Evolutionary conservation across 805 yeast species (phyloP), one percentile per base, ranked within the genome.

Genomic region (Gaillardinia entomophila): DNA sequence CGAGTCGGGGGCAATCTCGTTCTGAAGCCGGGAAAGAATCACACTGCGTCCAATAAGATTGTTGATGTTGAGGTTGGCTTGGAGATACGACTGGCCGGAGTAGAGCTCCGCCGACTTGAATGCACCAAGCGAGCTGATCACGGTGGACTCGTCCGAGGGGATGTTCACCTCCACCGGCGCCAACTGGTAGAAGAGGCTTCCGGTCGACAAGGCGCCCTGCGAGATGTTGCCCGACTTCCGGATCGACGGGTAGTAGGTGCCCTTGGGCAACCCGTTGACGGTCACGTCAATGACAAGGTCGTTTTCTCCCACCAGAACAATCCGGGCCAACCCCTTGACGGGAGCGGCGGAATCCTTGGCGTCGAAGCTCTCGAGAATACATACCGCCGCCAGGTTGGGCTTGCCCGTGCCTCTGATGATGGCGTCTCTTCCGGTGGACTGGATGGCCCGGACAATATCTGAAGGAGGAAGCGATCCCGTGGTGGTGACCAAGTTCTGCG

Each of bases 341-440:
- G 89, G 84, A 25, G 68, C 65, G 11, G 53, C 52, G 15, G 36
- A 40, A 41, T 71, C 74, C 17, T 58, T 60, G 2, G 62, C 60
- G 31, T 66, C 75, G 46, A 81, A 82, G 13, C 82, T 71, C 53
- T 90, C 97, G 35, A 89, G 59, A 30, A 89, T 89, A 43, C 92
- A 78, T 20, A 89, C 97, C 0, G 96, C 96, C 1, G 97, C 95
- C 13, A 84, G 73, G 53, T 89, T 81, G 12, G 94, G 81, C 36
- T 66, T 71, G 3, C 97, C 97, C 0, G 96, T 77, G 5, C 97
- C 97, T 38, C 97, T 69, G 16, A 90, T 82, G 42, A 90, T 85
- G 3, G 96, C 96, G 50, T 90, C 97, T 42, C 78, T 75, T 1
- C 97, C 96, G 3, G 80, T 77, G 2, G 50, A 50, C 53, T 82